phyloP scores from a whole-genome alignment of 2,329 filamentous ascomycete species.

The Paecilomyces formosus region DNA sequence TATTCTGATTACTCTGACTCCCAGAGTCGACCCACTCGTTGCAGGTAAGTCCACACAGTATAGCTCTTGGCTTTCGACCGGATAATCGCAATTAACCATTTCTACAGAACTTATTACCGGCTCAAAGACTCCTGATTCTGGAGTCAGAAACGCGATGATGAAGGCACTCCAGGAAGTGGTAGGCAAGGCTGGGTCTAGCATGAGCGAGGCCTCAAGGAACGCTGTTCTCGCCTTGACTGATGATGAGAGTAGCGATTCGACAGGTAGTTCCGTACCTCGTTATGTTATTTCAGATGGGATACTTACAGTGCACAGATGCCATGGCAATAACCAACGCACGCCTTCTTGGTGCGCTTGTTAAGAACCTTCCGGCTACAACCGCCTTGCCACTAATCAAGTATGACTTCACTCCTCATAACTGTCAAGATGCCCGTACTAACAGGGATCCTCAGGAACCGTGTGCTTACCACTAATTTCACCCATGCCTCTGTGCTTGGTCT shows the following conservation, averaged over 20 bases:
- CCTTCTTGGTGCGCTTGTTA: slow-evolving; percentile 80
- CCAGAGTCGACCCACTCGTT: slow-evolving; percentile 90
- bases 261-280: slow-evolving; percentile 41
- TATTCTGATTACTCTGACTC: slow-evolving; percentile 90
- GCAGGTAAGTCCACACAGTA: slow-evolving; percentile 33
- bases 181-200: slow-evolving; percentile 86
- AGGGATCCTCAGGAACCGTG: slow-evolving; percentile 58
- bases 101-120: slow-evolving; percentile 79
- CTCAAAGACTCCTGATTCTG: slow-evolving; percentile 78
- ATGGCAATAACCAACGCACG: slow-evolving; percentile 89
- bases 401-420: slow-evolving; percentile 3
- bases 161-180: slow-evolving; percentile 95
- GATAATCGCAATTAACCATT: slow-evolving; percentile 1
- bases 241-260: slow-evolving; percentile 66
- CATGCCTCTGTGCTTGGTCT: slow-evolving; percentile 76
- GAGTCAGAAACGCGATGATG: slow-evolving; percentile 91
- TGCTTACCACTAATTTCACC: slow-evolving; percentile 68
- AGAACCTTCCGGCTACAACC: slow-evolving; percentile 69
- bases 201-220: slow-evolving; percentile 82
- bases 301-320: slow-evolving; percentile 34
- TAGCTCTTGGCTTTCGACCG: background rate
- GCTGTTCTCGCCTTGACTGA: slow-evolving; percentile 88
- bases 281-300: background rate
- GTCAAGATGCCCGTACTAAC: slow-evolving; percentile 15
- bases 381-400: slow-evolving; percentile 54